Evolutionary conservation across 225 moss, liverwort and hornwort species (phyloP).

Genomic region (Neckera pumila): DNA sequence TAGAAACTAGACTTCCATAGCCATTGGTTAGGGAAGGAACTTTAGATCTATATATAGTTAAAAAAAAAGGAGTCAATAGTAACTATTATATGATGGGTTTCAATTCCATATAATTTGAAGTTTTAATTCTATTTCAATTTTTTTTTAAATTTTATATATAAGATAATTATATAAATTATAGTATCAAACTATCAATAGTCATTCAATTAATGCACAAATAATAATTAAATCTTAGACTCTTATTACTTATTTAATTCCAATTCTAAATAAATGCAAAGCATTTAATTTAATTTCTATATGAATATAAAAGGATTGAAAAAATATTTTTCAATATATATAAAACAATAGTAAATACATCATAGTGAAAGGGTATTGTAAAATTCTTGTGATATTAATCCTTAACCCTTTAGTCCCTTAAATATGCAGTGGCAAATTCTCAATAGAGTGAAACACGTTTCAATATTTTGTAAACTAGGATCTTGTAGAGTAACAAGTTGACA

Average conservation of each 20-base stretch:
- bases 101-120: fast-evolving
- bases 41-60: neutral
- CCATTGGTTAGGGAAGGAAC: fast-evolving
- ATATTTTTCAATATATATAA: neutral
- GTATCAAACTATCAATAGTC: neutral
- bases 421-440: too few species aligned
- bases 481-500: too few species aligned
- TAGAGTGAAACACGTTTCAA: too few species aligned
- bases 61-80: neutral
- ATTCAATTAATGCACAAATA: neutral
- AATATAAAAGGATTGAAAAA: neutral
- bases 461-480: too few species aligned
- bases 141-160: neutral
- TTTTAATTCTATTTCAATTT: neutral
- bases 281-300: too few species aligned
- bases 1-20: fast-evolving
- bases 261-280: too few species aligned
- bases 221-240: too few species aligned
- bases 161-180: neutral
- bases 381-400: neutral
- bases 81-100: neutral
- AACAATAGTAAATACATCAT: neutral
- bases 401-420: too few species aligned
- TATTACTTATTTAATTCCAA: neutral
- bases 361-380: neutral